phyloP scores from a whole-genome alignment of 768 basidiomycete genomes.

The Dendrothele bispora region DNA sequence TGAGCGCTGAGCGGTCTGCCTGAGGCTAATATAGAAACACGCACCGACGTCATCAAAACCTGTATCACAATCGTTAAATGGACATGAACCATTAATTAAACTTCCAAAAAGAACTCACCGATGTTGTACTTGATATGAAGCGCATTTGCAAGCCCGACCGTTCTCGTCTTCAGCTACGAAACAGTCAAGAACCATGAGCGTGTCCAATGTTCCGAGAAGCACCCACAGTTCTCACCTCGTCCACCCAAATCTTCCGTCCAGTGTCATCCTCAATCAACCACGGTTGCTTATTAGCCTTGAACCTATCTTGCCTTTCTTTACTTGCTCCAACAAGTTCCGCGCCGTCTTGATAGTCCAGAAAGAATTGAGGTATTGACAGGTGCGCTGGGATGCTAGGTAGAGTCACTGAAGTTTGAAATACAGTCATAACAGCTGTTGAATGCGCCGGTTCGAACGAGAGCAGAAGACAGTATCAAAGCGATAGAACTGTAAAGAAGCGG shows the following conservation, averaged over 20 bases:
- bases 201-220: neutral
- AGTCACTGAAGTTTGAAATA: conserved; percentile 25
- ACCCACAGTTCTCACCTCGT: conserved; percentile 38
- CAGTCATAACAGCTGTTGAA: conserved; percentile 28
- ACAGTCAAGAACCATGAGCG: neutral
- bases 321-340: conserved; percentile 30
- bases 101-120: conserved; percentile 26
- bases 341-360: conserved; percentile 49
- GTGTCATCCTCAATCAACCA: conserved; percentile 56
- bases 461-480: no score
- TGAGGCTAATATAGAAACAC: conserved; percentile 13
- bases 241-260: conserved; percentile 35
- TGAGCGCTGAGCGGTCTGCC: neutral
- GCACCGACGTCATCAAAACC: conserved; percentile 53
- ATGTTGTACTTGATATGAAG: conserved; percentile 34
- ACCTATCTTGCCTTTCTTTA: conserved; percentile 18
- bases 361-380: conserved; percentile 55
- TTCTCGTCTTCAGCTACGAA: conserved; percentile 36
- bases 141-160: conserved; percentile 40
- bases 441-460: no score
- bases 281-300: conserved; percentile 30
- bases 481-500: no score
- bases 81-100: no score
- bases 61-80: no score
- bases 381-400: conserved; percentile 51